Conservation (phyloP, 495 filamentous ascomycete species). For the Sordaria brevicollis region DNA sequence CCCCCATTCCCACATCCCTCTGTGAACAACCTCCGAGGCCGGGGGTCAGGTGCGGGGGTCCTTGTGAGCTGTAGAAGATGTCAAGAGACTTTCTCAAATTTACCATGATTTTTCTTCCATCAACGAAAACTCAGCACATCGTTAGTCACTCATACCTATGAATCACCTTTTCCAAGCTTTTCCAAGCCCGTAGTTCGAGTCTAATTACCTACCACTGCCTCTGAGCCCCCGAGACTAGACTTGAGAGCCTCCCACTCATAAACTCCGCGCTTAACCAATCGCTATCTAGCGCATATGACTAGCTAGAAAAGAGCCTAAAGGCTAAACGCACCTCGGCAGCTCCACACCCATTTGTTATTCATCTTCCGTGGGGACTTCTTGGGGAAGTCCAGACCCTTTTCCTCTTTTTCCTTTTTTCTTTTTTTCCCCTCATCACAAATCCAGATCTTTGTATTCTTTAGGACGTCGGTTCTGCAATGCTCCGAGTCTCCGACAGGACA, state of each 20-base stretch:
- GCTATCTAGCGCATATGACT: neutral
- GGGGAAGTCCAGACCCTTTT: neutral
- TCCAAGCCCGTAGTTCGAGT: no score
- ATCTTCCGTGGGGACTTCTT: no score
- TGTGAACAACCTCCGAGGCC: neutral
- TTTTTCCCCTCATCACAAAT: neutral
- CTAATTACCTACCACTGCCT: no score
- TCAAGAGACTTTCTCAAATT: neutral
- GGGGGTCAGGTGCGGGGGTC: neutral
- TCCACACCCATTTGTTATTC: neutral
- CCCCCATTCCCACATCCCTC: neutral
- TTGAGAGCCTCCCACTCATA: neutral
- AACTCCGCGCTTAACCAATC: neutral
- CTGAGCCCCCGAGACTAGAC: no score
- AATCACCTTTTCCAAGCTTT: neutral
- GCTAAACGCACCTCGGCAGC: neutral
- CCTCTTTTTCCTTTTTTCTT: neutral
- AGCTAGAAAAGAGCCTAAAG: neutral
- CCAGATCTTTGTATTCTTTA: no score
- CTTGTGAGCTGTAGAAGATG: neutral
- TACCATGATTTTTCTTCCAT: neutral
- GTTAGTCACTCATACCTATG: no score
- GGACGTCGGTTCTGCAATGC: no score
- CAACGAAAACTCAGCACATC: neutral
- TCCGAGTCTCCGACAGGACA: no score